These are phyloP conservation scores for Chrysanthemum lavandulifolium DNA, from an alignment of 129 eudicot genomes.

Conservation along the genomic window DNA sequence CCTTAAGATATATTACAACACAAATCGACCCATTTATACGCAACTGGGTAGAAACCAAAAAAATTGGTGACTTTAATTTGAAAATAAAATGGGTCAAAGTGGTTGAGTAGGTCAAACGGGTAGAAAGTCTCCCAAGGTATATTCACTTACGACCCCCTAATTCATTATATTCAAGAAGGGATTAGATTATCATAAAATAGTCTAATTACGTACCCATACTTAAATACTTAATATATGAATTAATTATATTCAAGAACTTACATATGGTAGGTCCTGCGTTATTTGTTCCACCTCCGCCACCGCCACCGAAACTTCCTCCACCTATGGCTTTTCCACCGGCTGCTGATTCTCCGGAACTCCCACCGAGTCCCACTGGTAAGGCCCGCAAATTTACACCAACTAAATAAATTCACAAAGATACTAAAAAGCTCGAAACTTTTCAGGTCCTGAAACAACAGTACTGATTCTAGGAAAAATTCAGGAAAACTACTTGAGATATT, in stretches of 20 bases:
- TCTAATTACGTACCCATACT: no score
- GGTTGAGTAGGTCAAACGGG: neutral
- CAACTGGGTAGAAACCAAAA: neutral
- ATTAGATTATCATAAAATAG: no score
- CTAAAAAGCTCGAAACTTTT: neutral
- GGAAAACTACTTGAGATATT: no score
- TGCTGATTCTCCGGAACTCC: slow-evolving; percentile 49
- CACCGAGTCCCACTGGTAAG: slow-evolving; percentile 56
- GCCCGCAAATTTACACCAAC: neutral
- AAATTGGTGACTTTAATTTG: no score
- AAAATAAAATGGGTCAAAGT: no score
- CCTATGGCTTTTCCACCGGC: slow-evolving; percentile 43
- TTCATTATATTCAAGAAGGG: no score
- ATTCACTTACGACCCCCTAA: no score
- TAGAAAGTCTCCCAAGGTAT: neutral
- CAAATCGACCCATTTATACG: neutral
- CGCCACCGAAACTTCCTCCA: slow-evolving; percentile 21
- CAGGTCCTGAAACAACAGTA: slow-evolving; percentile 49
- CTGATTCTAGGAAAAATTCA: no score
- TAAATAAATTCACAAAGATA: slow-evolving; percentile 3
- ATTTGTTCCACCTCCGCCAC: slow-evolving; percentile 56
- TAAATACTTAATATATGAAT: neutral
- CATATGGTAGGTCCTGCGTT: slow-evolving; percentile 58
- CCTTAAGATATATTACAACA: neutral
- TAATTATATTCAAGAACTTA: neutral